These are phyloP conservation scores for Alternaria novae-zelandiae DNA, from an alignment of 2,329 filamentous ascomycete genomes.

Conservation along the genomic window DNA sequence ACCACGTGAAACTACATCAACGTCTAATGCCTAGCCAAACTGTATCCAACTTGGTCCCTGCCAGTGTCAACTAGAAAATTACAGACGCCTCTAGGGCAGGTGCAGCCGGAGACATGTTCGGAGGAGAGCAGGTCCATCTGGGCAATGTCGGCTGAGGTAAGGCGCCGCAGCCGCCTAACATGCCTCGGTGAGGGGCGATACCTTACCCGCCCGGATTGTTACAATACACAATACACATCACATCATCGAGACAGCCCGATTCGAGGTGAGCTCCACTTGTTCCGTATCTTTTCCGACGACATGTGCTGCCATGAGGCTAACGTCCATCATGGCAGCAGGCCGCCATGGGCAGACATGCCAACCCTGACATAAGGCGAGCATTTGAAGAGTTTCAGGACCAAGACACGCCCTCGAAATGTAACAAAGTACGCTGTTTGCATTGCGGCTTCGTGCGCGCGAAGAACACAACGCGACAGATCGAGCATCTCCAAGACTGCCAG, in stretches of 20 bases:
- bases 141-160: constrained; percentile 10
- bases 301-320: constrained; percentile 18
- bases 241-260: constrained; percentile 7
- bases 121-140: not conserved
- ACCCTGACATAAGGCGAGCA: constrained; percentile 49
- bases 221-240: constrained; percentile 15
- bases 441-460: constrained; percentile 59
- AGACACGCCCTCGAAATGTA: constrained; percentile 54
- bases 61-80: not conserved
- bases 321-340: constrained; percentile 11
- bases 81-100: not conserved
- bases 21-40: not conserved
- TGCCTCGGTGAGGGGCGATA: constrained; percentile 5
- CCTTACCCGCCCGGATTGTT: constrained; percentile 11
- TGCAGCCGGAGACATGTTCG: not conserved
- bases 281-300: not conserved
- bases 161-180: not conserved
- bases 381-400: constrained; percentile 51
- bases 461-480: constrained; percentile 59
- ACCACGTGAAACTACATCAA: not conserved
- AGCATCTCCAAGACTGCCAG: constrained; percentile 56
- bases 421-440: constrained; percentile 56
- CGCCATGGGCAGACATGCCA: constrained; percentile 46
- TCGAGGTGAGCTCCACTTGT: constrained; percentile 22
- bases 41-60: not conserved